Evolutionary conservation across 441 rosid genomes (phyloP).

Genomic region (Arabidopsis hybrid): DNA sequence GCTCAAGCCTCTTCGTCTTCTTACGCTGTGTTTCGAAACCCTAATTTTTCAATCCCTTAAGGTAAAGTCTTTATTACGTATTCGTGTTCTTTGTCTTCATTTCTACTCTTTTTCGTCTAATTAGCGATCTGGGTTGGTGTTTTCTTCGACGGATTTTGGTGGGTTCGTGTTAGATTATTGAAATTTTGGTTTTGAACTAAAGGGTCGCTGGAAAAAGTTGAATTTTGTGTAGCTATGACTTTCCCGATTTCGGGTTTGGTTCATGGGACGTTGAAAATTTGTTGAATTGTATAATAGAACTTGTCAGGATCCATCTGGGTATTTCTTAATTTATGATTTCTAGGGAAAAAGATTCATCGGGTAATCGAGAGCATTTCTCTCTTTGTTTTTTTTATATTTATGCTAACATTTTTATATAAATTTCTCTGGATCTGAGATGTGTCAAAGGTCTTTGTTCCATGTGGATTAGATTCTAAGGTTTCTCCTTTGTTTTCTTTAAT

Average conservation of each 20-base stretch:
- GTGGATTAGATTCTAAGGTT: conserved; percentile 36
- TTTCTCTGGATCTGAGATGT: conserved; percentile 39
- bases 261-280: conserved; percentile 19
- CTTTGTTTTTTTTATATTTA: not conserved
- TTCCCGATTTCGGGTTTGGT: conserved; percentile 11
- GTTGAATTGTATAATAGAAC: conserved; percentile 21
- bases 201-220: not conserved
- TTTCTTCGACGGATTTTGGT: not conserved
- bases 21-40: not conserved
- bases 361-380: not conserved
- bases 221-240: not conserved
- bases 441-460: conserved; percentile 17
- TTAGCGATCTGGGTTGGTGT: not conserved
- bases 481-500: conserved; percentile 27
- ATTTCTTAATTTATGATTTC: not conserved
- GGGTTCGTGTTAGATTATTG: conserved; percentile 17
- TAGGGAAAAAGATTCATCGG: not conserved
- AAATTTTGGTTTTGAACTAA: not conserved
- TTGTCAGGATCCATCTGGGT: conserved; percentile 13
- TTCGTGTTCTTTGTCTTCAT: not conserved
- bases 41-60: conserved; percentile 6
- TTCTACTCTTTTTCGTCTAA: not conserved
- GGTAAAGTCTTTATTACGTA: conserved; percentile 16
- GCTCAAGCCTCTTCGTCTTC: not conserved
- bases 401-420: conserved; percentile 1